These are phyloP conservation scores for Botryosphaeria agaves DNA, from an alignment of 2,329 filamentous ascomycete genomes.

Conservation along the genomic window DNA sequence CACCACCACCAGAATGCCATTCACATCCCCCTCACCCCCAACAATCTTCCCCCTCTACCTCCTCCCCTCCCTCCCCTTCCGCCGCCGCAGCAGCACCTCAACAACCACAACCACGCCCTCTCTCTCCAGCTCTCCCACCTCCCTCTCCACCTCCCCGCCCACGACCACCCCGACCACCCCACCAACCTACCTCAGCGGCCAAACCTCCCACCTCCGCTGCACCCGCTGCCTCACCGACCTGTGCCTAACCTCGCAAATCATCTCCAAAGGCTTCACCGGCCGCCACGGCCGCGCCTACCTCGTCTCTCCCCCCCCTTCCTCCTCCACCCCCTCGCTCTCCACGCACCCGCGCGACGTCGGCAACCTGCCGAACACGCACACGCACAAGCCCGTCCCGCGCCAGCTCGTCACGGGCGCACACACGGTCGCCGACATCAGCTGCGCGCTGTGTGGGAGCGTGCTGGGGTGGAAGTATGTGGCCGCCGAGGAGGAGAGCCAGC, in stretches of 20 bases:
- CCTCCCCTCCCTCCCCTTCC: constrained; percentile 30
- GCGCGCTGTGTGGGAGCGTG: constrained; percentile 35
- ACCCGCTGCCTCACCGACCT: constrained; percentile 41
- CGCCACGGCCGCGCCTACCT: constrained; percentile 48
- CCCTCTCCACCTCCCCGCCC: constrained; percentile 1
- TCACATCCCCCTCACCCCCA: constrained; percentile 12
- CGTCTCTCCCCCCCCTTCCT: constrained; percentile 28
- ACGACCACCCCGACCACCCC: no score
- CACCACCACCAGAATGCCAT: constrained; percentile 6
- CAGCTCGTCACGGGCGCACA: constrained; percentile 46
- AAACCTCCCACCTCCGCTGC: constrained; percentile 40
- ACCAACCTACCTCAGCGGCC: constrained; percentile 24
- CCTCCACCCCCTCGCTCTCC: constrained; percentile 10
- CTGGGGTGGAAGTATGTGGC: constrained; percentile 49
- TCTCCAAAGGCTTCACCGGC: constrained; percentile 48
- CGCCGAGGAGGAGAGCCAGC: constrained; percentile 42
- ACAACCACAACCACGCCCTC: constrained; percentile 16
- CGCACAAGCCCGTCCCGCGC: constrained; percentile 36
- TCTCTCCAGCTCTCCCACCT: constrained; percentile 10
- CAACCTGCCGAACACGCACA: constrained; percentile 40
- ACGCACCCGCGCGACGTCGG: constrained; percentile 10
- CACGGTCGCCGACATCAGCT: constrained; percentile 43
- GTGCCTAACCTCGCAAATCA: constrained; percentile 40
- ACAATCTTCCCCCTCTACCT: constrained; percentile 34
- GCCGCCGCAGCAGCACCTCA: constrained; percentile 23